Conservation (phyloP, 345 rosid species). For the rapeseed (Brassica napus) region DNA sequence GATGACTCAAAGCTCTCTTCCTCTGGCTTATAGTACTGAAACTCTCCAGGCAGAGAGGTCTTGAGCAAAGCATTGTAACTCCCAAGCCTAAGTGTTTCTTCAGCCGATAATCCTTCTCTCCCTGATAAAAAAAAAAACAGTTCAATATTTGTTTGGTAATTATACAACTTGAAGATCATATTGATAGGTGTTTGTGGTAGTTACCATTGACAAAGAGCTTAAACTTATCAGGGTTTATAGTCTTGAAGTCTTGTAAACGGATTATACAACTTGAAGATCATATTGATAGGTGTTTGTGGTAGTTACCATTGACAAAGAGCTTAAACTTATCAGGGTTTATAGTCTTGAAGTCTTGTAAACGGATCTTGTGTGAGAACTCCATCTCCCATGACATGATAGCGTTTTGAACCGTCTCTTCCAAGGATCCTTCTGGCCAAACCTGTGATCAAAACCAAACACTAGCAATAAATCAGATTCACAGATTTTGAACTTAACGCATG, state of each 20-base stretch:
- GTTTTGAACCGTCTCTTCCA: conserved; percentile 78
- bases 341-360: conserved; percentile 66
- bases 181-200: too few species aligned
- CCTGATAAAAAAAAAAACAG: conserved; percentile 42
- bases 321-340: conserved; percentile 69
- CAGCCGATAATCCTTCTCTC: conserved; percentile 51
- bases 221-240: too few species aligned
- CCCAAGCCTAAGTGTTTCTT: too few species aligned
- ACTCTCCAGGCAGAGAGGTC: too few species aligned
- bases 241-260: too few species aligned
- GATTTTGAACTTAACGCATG: too few species aligned
- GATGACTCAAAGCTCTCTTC: too few species aligned
- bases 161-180: too few species aligned
- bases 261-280: conserved; percentile 1
- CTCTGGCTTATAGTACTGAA: too few species aligned
- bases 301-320: conserved; percentile 74
- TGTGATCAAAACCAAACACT: conserved; percentile 15
- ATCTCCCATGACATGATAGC: conserved; percentile 88
- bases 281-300: conserved; percentile 4
- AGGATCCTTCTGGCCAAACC: conserved; percentile 79
- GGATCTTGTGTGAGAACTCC: conserved; percentile 79
- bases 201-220: too few species aligned
- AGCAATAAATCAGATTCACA: neutral
- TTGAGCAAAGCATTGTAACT: too few species aligned
- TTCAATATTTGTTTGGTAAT: neutral